phyloP scores from a whole-genome alignment of 179 eudicot species.

The Beta macrorhiza region DNA sequence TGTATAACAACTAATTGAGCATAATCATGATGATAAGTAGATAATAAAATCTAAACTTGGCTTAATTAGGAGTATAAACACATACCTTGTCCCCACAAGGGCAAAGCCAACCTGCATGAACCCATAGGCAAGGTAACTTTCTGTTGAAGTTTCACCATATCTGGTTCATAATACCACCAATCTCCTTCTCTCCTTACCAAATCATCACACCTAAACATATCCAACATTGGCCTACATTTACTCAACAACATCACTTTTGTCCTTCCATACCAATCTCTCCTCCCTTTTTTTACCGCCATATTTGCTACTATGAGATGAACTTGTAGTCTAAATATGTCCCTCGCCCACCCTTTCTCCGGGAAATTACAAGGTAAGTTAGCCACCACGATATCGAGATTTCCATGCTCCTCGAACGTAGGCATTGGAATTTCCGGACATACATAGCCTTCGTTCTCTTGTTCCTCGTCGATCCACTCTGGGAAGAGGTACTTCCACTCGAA shows the following conservation, averaged over 20 bases:
- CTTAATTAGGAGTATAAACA: neutral
- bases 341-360: constrained; percentile 62
- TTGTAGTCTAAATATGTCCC: constrained; percentile 73
- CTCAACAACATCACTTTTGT: constrained; percentile 66
- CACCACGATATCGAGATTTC: constrained; percentile 57
- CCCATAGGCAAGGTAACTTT: constrained; percentile 79
- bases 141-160: constrained; percentile 49
- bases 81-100: constrained; percentile 87
- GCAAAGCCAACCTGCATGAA: constrained; percentile 73
- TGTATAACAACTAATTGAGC: neutral
- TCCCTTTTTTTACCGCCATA: constrained; percentile 54
- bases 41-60: neutral
- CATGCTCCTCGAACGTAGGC: constrained; percentile 48
- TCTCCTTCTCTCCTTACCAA: constrained; percentile 65
- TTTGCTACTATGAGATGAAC: constrained; percentile 69
- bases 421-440: constrained; percentile 83
- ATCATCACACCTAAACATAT: constrained; percentile 79
- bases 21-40: too few species aligned
- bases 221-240: constrained; percentile 85
- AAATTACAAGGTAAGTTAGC: constrained; percentile 69
- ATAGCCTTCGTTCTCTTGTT: constrained; percentile 65
- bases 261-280: constrained; percentile 50
- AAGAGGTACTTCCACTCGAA: constrained; percentile 81
- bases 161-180: constrained; percentile 80
- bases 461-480: constrained; percentile 97